Evolutionary conservation across 352 stramenopile genomes (phyloP).

Genomic region (Globisporangium viniferum): DNA sequence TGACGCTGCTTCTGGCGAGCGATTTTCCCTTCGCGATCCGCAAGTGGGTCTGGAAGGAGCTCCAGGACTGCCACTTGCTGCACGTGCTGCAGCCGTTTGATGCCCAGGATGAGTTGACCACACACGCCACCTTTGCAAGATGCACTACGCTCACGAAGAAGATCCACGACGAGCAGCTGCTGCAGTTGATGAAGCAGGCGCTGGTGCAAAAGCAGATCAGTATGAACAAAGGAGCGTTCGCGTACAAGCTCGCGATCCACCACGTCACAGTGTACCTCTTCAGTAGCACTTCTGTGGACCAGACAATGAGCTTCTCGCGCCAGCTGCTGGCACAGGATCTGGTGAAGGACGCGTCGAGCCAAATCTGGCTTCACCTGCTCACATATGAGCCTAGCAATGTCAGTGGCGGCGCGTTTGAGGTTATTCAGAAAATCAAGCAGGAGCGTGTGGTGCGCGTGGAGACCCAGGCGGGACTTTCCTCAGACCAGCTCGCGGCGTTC

Average conservation of each 20-base stretch:
- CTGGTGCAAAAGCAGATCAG: slow-evolving; percentile 35
- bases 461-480: slow-evolving; percentile 27
- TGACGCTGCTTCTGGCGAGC: slow-evolving; percentile 54
- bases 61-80: slow-evolving; percentile 46
- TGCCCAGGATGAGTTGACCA: slow-evolving; percentile 1
- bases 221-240: slow-evolving; percentile 38
- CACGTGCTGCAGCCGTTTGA: slow-evolving; percentile 48
- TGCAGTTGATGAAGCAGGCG: slow-evolving; percentile 49
- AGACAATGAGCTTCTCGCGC: slow-evolving; percentile 36
- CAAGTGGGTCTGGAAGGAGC: slow-evolving; percentile 72
- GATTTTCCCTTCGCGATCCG: slow-evolving; percentile 59
- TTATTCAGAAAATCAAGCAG: not conserved
- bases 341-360: slow-evolving; percentile 19
- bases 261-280: slow-evolving; percentile 61
- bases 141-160: slow-evolving; percentile 22
- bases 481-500: slow-evolving; percentile 29
- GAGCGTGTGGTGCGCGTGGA: slow-evolving; percentile 14
- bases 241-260: slow-evolving; percentile 59
- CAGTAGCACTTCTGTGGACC: not conserved
- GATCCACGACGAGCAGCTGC: slow-evolving; percentile 34
- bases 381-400: slow-evolving; percentile 29
- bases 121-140: slow-evolving; percentile 26
- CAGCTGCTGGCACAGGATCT: slow-evolving; percentile 52
- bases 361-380: slow-evolving; percentile 54
- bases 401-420: not conserved